These are phyloP conservation scores for Rehmannia glutinosa DNA, from an alignment of 257 asterid species.

Conservation along the genomic window DNA sequence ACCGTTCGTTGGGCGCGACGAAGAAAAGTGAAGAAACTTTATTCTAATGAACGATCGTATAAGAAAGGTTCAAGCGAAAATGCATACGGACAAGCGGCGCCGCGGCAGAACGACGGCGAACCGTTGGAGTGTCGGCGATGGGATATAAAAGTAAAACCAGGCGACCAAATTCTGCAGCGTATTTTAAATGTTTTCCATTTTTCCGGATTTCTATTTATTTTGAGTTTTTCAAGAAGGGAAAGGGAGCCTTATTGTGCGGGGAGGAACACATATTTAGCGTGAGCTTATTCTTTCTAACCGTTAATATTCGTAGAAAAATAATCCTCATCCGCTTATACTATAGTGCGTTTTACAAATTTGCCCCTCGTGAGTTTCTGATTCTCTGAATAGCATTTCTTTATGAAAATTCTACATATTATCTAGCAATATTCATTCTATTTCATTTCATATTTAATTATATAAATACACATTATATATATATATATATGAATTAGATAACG, in stretches of 20 bases:
- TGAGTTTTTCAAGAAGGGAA: conserved; percentile 11
- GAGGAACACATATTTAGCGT: conserved; percentile 12
- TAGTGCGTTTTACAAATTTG: neutral
- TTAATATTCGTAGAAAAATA: neutral
- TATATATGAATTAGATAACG: too few relatives aligned
- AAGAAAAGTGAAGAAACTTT: neutral
- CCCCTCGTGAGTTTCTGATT: too few relatives aligned
- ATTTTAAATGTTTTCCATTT: conserved; percentile 11
- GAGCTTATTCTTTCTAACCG: conserved; percentile 9
- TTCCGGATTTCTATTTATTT: conserved; percentile 12
- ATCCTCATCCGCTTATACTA: neutral
- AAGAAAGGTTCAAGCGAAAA: neutral
- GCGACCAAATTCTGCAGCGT: conserved; percentile 9
- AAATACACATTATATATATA: too few relatives aligned
- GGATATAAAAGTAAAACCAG: neutral
- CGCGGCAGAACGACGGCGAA: conserved; percentile 42
- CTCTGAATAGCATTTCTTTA: too few relatives aligned
- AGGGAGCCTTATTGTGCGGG: conserved; percentile 16
- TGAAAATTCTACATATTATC: too few relatives aligned
- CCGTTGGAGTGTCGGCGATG: conserved; percentile 34
- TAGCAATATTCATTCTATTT: too few relatives aligned
- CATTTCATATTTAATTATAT: too few relatives aligned
- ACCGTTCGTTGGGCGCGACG: conserved; percentile 24
- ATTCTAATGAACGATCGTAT: neutral
- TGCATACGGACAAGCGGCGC: conserved; percentile 16